Evolutionary conservation across 768 basidiomycete species (phyloP).

Genomic region (Royoungia palumana): DNA sequence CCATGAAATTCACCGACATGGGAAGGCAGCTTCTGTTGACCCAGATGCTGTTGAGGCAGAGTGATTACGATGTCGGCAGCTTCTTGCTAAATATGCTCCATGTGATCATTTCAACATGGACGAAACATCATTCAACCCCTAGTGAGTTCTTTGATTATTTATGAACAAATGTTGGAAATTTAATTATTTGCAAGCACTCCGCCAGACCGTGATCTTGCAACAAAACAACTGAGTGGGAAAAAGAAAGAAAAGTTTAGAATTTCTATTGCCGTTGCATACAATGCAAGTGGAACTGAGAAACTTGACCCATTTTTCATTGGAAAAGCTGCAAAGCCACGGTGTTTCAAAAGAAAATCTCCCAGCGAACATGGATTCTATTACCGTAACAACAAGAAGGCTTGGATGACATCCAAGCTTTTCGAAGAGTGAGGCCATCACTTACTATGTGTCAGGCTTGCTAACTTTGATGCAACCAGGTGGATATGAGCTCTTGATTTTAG

Average conservation of each 20-base stretch:
- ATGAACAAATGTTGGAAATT: no score
- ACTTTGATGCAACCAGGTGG: not conserved
- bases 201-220: constrained; percentile 20
- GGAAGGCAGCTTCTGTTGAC: constrained; percentile 11
- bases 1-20: constrained; percentile 13
- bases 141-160: not conserved
- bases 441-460: no score
- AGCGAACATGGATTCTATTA: not conserved
- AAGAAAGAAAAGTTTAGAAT: constrained; percentile 17
- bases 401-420: not conserved
- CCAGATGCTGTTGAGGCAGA: not conserved
- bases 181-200: not conserved
- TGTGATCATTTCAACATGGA: not conserved
- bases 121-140: not conserved
- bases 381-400: not conserved
- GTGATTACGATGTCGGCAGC: no score
- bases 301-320: constrained; percentile 35
- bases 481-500: not conserved
- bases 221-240: constrained; percentile 16
- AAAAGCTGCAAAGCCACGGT: constrained; percentile 28
- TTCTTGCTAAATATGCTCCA: not conserved
- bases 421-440: not conserved
- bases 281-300: constrained; percentile 29
- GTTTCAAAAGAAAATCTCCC: constrained; percentile 17
- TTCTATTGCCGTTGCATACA: constrained; percentile 9